Evolutionary conservation across 176 grass and related monocot genomes (phyloP).

Genomic region (Cocos nucifera): DNA sequence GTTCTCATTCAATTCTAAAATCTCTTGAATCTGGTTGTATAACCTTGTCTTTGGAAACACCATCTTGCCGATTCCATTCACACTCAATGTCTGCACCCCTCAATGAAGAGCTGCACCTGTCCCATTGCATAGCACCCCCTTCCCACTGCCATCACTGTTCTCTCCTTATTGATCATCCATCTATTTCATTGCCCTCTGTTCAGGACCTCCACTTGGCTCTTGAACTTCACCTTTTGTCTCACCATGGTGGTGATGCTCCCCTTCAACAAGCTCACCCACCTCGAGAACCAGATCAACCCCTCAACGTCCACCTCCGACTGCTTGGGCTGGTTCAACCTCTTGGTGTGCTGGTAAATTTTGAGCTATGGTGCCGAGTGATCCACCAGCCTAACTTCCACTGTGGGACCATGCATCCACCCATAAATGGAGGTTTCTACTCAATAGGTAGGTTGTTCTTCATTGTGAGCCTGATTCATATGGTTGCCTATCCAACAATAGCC

Average conservation of each 20-base stretch:
- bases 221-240: constrained; percentile 9
- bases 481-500: not conserved
- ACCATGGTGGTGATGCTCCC: constrained; percentile 6
- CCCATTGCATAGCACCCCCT: not conserved
- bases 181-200: not conserved
- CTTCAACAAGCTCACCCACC: constrained; percentile 4
- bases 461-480: not conserved
- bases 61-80: not conserved
- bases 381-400: not conserved
- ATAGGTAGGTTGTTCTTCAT: not conserved
- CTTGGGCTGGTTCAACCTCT: not conserved
- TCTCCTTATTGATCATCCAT: constrained; percentile 8
- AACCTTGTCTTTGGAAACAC: not conserved
- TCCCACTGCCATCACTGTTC: not conserved
- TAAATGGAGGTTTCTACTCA: constrained; percentile 1
- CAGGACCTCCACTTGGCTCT: constrained; percentile 5
- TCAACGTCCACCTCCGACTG: not conserved
- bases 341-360: not conserved
- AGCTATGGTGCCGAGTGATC: not conserved
- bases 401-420: constrained; percentile 1
- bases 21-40: not conserved
- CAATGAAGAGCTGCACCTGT: not conserved
- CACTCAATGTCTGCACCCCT: not conserved
- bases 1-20: not conserved
- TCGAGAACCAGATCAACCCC: not conserved